Evolutionary conservation across 176 grass and related monocot genomes (phyloP).

Genomic region (Metroxylon sagu): DNA sequence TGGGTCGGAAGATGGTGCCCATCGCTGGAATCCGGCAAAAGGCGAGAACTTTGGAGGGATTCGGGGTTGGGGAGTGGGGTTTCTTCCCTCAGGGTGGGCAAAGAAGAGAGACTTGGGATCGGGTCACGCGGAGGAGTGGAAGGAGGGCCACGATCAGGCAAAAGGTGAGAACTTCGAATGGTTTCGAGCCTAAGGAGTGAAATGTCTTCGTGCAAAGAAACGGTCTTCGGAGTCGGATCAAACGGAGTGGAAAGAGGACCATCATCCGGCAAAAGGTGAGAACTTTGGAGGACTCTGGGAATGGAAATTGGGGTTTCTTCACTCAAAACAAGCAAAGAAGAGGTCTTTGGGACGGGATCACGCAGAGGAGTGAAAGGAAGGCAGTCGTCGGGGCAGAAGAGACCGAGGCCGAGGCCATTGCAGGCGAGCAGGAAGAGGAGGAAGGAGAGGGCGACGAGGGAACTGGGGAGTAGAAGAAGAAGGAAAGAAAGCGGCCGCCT

Average conservation of each 20-base stretch:
- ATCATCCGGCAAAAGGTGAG: not conserved
- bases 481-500: constrained; percentile 14
- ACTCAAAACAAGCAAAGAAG: not conserved
- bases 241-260: too few relatives aligned
- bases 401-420: not conserved
- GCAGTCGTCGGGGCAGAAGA: not conserved
- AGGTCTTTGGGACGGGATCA: not conserved
- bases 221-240: not conserved
- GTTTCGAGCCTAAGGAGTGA: not conserved
- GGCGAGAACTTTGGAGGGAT: not conserved
- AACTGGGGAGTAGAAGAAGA: constrained; percentile 5
- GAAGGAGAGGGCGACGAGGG: constrained; percentile 11
- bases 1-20: not conserved
- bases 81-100: constrained; percentile 8
- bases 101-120: constrained; percentile 1
- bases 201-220: constrained; percentile 10
- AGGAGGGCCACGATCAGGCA: not conserved
- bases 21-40: not conserved
- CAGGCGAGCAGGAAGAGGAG: constrained; percentile 7
- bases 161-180: constrained; percentile 7
- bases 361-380: not conserved
- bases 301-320: constrained; percentile 3
- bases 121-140: not conserved
- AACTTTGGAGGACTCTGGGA: not conserved
- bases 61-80: not conserved